Conservation (phyloP, 2,329 filamentous ascomycete genomes). For the Fusarium nematophilum region DNA sequence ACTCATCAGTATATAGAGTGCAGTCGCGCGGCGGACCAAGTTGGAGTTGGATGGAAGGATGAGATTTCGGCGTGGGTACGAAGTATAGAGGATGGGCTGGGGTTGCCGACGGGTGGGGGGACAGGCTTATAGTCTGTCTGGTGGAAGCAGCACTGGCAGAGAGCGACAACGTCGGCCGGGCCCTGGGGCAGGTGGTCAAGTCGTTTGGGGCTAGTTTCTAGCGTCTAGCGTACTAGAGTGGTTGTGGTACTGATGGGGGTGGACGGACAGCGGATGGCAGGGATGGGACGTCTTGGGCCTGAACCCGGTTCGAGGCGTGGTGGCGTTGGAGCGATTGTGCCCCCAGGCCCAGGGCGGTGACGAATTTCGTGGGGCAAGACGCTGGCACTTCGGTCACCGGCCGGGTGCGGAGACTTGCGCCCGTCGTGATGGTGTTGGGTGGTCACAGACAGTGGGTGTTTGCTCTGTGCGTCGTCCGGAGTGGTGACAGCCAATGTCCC, state of each 20-base stretch:
- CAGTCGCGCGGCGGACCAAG: slow-evolving; percentile 6
- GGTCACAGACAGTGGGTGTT: slow-evolving; percentile 27
- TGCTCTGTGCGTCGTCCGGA: slow-evolving; percentile 12
- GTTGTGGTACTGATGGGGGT: slow-evolving; percentile 27
- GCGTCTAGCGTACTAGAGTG: slow-evolving; percentile 37
- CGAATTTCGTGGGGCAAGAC: slow-evolving; percentile 44
- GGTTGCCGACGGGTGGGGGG: slow-evolving; percentile 44
- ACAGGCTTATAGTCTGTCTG: slow-evolving; percentile 45
- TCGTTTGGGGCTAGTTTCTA: slow-evolving; percentile 42
- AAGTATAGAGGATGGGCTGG: slow-evolving; percentile 36
- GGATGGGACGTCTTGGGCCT: slow-evolving; percentile 38
- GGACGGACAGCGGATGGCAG: slow-evolving; percentile 23
- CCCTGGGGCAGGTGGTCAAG: slow-evolving; percentile 40
- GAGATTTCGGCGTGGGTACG: slow-evolving; percentile 39
- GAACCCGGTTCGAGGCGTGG: slow-evolving; percentile 42
- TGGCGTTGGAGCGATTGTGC: slow-evolving; percentile 39
- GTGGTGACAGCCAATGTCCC: slow-evolving; percentile 7
- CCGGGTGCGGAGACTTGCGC: slow-evolving; percentile 37
- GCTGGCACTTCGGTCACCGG: slow-evolving; percentile 36
- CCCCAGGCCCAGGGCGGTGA: slow-evolving; percentile 43
- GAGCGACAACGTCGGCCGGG: slow-evolving; percentile 20
- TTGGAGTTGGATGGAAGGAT: slow-evolving; percentile 22
- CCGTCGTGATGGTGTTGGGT: slow-evolving; percentile 30
- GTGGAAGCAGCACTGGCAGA: slow-evolving; percentile 24
- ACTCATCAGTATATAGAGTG: slow-evolving; percentile 38